A percentile compares a stretch with the other conserved stretches of the same genome.
These are phyloP conservation scores for Euphorbia tirucalli DNA, from an alignment of 345 rosid genomes.

Conservation along the genomic window DNA sequence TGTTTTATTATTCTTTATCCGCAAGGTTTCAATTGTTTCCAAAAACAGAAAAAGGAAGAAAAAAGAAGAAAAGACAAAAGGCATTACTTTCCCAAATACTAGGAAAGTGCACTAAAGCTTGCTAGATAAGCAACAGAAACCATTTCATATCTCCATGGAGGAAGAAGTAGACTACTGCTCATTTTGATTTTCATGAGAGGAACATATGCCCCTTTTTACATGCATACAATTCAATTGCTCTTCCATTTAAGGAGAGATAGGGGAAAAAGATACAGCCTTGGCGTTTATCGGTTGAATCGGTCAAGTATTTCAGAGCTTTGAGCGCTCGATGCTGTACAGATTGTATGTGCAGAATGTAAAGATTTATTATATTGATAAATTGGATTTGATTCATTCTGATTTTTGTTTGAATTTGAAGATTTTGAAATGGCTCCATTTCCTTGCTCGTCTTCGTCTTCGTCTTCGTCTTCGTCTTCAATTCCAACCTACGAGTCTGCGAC, in stretches of 20 bases:
- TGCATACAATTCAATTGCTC: no score
- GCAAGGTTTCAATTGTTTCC: no score
- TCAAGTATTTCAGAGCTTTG: neutral
- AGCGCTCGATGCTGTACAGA: neutral
- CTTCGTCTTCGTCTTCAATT: neutral
- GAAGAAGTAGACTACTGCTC: neutral
- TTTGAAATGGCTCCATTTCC: neutral
- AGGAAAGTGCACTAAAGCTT: neutral
- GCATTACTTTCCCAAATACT: neutral
- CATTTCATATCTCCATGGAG: no score
- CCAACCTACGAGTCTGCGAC: neutral
- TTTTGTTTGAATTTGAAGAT: neutral
- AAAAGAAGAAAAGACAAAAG: neutral
- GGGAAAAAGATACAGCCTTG: neutral
- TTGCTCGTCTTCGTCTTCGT: no score
- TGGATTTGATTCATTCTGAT: neutral
- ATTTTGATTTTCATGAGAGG: neutral
- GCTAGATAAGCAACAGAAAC: neutral
- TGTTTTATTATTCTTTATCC: no score
- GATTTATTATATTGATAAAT: neutral
- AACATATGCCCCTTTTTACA: no score
- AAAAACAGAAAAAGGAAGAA: no score
- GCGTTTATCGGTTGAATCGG: neutral
- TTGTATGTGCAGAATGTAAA: neutral
- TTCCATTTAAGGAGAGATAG: no score